Evolutionary conservation across 208 protist genomes (phyloP), one percentile per base, ranked within the genome.

Genomic region (Wallacemonas sp.): DNA sequence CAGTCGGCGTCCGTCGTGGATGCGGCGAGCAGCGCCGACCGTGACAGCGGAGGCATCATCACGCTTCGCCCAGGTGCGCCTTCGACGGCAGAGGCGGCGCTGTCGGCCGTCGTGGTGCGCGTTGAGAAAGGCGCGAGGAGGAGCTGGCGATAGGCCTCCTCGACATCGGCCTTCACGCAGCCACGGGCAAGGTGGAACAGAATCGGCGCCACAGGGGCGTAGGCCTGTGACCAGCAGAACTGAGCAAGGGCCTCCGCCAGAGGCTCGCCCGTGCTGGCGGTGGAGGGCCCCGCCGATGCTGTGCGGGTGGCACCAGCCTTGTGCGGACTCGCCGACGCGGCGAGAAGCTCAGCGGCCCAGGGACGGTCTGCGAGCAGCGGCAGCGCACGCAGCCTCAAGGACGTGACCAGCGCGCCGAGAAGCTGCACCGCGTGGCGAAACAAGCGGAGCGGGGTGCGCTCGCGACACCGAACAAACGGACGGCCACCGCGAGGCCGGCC

Each of bases 321-420:
- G 42, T 48, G n/a, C n/a, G 42, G 5, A 16, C 7, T 32, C 4
- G 48, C 26, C 5, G 48, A 55, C 14, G 48, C 52, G 7, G 32
- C 52, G 10, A 59, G 52, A 4, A 59, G 52, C 5, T 59, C 52
- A n/a, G 52, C 52, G n/a, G 29, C 52, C 52, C 52, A 59, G 7
- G 52, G 52, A 14, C 32, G 62, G 28, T 65, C 42, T 3, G 42
- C 20, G 5, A 65, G 61, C 25, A 39, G 10, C 3, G 48, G 42
- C 29, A 67, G 33, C 18, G 62, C 44, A 2, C 86, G 86, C 25
- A 92, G 67, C 31, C 86, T 74, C 26, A 92, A 69, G 4, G 86
- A 92, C 54, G 76, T 89, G 20, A 88, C 83, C 50, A 92, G 72
- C 39, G 79, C 76, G 3, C 76, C 70, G 10, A 82, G 57, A 22